Percentiles rank a stretch among this genome's conserved stretches.
phyloP scores from a whole-genome alignment of 2,329 filamentous ascomycete genomes.

The Didymosphaeria variabile region DNA sequence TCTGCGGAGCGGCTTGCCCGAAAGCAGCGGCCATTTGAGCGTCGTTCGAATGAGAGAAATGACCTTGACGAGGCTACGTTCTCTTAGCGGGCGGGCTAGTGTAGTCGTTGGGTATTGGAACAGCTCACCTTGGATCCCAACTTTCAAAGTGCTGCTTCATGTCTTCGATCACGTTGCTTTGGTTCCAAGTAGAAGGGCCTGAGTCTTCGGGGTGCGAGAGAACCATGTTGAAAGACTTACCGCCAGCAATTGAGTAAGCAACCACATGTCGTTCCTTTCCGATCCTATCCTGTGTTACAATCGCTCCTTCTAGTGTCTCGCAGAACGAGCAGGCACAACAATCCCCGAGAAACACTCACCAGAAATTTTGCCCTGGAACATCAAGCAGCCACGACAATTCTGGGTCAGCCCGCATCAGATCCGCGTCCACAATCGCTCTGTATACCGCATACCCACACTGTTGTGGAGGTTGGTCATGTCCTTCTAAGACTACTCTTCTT shows the following conservation, averaged over 20 bases:
- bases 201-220: slow-evolving; percentile 69
- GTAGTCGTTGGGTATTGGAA: background rate
- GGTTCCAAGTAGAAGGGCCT: slow-evolving; percentile 60
- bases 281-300: slow-evolving; percentile 54
- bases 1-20: slow-evolving; percentile 17
- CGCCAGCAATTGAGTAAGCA: slow-evolving; percentile 58
- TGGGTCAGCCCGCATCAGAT: slow-evolving; percentile 54
- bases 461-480: slow-evolving; percentile 13
- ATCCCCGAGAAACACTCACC: slow-evolving; percentile 17
- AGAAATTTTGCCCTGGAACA: slow-evolving; percentile 28
- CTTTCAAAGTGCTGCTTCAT: slow-evolving; percentile 65
- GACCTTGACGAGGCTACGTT: slow-evolving; percentile 35
- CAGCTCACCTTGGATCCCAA: slow-evolving; percentile 67
- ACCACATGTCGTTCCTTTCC: slow-evolving; percentile 57
- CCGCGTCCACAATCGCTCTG: slow-evolving; percentile 60
- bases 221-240: slow-evolving; percentile 70
- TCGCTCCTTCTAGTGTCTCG: background rate
- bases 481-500: slow-evolving; percentile 15
- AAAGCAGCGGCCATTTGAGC: slow-evolving; percentile 33
- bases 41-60: slow-evolving; percentile 34
- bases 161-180: slow-evolving; percentile 65
- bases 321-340: background rate
- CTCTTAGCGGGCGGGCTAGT: background rate
- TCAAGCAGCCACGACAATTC: slow-evolving; percentile 32
- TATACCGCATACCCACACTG: slow-evolving; percentile 67